Percentiles rank a stretch among this genome's conserved stretches.
Evolutionary conservation across 2,329 filamentous ascomycete species (phyloP).

Genomic region (Furcasterigmium furcatum): DNA sequence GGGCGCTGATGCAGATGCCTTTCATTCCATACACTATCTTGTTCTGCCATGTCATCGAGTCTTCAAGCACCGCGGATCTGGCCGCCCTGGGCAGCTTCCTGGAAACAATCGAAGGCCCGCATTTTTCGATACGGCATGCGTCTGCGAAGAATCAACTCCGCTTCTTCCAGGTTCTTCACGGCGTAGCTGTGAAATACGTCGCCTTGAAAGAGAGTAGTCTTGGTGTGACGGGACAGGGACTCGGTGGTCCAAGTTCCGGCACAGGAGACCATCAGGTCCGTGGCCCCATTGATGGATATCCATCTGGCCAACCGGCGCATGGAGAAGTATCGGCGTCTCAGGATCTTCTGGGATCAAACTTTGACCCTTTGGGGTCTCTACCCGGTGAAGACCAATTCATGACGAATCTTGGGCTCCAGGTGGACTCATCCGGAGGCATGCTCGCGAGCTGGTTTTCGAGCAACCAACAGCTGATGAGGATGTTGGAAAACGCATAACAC

Average conservation of each 20-base stretch:
- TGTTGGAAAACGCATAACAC: neutral
- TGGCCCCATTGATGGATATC: no score
- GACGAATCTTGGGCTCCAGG: neutral
- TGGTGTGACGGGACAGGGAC: no score
- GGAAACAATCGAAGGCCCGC: conserved; percentile 8
- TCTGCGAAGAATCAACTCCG: conserved; percentile 12
- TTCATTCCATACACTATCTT: conserved; percentile 21
- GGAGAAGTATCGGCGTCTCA: neutral
- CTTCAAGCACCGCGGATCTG: conserved; percentile 38
- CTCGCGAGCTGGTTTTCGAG: conserved; percentile 1
- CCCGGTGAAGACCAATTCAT: neutral
- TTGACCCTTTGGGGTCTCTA: neutral
- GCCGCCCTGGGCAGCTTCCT: conserved; percentile 14
- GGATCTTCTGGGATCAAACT: neutral
- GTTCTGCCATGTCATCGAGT: conserved; percentile 26
- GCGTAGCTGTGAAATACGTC: conserved; percentile 12
- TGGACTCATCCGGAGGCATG: neutral
- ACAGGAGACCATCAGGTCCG: no score
- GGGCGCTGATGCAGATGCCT: conserved; percentile 14
- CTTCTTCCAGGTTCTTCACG: conserved; percentile 16
- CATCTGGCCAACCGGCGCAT: no score
- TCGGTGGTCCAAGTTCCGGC: no score
- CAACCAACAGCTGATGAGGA: conserved; percentile 1
- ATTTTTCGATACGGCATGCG: neutral
- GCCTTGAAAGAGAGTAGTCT: neutral